These are phyloP conservation scores for Prunus armeniaca DNA, from an alignment of 306 rosid genomes.

Conservation along the genomic window DNA sequence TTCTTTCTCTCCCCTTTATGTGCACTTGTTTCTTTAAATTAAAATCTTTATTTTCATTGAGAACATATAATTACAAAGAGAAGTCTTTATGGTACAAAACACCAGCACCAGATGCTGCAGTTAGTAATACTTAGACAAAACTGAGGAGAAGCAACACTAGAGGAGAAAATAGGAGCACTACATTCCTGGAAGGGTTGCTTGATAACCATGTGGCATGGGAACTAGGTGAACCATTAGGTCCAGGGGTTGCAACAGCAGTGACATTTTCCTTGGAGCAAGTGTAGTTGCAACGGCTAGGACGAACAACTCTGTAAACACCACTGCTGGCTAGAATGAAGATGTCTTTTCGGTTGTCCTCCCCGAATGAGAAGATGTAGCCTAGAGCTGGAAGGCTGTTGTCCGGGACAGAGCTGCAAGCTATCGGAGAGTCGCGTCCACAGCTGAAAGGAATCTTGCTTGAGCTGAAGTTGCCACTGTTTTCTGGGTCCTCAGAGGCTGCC, in stretches of 20 bases:
- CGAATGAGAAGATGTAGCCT: conserved; percentile 71
- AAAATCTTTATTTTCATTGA: not conserved
- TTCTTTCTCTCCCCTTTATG: too few species aligned
- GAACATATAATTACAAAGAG: not conserved
- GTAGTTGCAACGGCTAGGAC: conserved; percentile 76
- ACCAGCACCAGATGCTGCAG: not conserved
- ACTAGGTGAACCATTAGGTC: conserved; percentile 30
- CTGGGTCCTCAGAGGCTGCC: conserved; percentile 67
- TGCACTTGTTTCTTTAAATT: not conserved
- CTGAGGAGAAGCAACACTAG: conserved; percentile 25
- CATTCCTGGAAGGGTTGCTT: conserved; percentile 13
- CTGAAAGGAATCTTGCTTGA: conserved; percentile 53
- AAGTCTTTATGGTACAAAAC: conserved; percentile 8
- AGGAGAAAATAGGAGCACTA: conserved; percentile 22
- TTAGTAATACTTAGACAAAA: conserved; percentile 12
- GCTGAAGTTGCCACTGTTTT: conserved; percentile 74
- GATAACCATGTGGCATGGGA: conserved; percentile 29
- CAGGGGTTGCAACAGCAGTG: conserved; percentile 28
- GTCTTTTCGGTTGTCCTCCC: conserved; percentile 79
- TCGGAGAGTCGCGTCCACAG: conserved; percentile 68
- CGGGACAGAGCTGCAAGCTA: conserved; percentile 47
- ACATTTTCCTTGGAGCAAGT: conserved; percentile 61
- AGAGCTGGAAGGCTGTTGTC: conserved; percentile 55
- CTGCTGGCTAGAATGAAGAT: conserved; percentile 56
- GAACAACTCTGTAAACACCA: conserved; percentile 75